Evolutionary conservation across 257 asterid species (phyloP), one percentile per base, ranked within the genome.

Genomic region (Datura wrightii): DNA sequence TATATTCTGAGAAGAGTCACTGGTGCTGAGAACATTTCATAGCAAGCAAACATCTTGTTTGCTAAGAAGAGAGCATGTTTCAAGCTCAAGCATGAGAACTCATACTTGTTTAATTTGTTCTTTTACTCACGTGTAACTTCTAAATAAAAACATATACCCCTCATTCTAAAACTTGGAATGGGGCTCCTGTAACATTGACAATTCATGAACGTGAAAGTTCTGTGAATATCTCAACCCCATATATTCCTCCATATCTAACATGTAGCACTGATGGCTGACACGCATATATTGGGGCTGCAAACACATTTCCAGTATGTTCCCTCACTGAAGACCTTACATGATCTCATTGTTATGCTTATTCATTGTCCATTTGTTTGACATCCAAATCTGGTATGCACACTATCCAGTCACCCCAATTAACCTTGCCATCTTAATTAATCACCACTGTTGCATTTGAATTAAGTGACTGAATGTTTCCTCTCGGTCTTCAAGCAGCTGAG

Each of bases 1-100:
- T 15, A 39, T 69, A 1, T 69, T 69, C 79, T 16, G 2, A 18
- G 79, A 70, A 42, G 54, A 5, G 1, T 16, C n/a, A 10, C 2
- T 44, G 58, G 41, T 10, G 58, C n/a, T n/a, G 80, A 72, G 41
- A 72, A 46, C 79, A 72, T 72, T 72, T 44, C 58, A 19, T 72
- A 10, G 58, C 58, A 44, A 44, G 54, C 41, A 72, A 46, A 72
- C 58, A 72, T 72, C 58, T 8, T 72, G 39, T 46, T 6, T 46
- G 10, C 39, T 46, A 44, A 46, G 39, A 10, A 46, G 80, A 72
- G 5, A 44, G 41, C 58, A 72, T 72, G 80, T n/a, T 44, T 44
- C 58, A 46, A 72, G 55, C 41, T 19, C 80, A 72, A 72, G n/a
- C 6, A 72, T 72, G 58, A 58, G 80, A 72, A 19, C 54, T 13